phyloP scores from a whole-genome alignment of 495 filamentous ascomycete species.

The Ramalina peruviana region DNA sequence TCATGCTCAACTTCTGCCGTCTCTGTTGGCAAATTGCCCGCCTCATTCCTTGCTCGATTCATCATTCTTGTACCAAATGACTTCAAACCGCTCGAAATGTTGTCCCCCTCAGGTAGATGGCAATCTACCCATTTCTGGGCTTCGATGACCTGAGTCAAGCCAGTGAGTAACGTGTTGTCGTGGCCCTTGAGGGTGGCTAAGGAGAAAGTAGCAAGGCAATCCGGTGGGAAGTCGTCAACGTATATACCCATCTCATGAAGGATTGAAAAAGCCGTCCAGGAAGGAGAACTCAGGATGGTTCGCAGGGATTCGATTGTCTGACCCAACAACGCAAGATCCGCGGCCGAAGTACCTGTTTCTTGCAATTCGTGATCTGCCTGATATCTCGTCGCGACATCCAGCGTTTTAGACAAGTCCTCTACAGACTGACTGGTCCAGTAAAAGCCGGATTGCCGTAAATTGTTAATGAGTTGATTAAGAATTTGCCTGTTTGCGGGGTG shows the following conservation, averaged over 20 bases:
- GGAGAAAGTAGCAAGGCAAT: conserved; percentile 45
- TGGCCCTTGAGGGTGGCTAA: conserved; percentile 30
- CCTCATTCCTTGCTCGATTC: conserved; percentile 12
- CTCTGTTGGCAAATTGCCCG: not conserved
- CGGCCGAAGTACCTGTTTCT: conserved; percentile 32
- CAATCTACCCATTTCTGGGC: conserved; percentile 47
- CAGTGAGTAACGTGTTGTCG: conserved; percentile 30
- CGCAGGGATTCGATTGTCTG: conserved; percentile 49
- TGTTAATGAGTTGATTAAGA: conserved; percentile 53
- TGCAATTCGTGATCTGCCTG: conserved; percentile 36
- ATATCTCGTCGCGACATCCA: conserved; percentile 52
- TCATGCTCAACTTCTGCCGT: too few species aligned
- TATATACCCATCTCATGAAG: conserved; percentile 70
- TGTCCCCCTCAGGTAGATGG: conserved; percentile 25
- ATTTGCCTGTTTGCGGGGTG: conserved; percentile 52
- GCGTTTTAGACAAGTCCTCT: conserved; percentile 43
- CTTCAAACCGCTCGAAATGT: conserved; percentile 39
- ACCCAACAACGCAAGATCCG: conserved; percentile 46
- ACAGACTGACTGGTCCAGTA: conserved; percentile 70
- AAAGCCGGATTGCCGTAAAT: conserved; percentile 77
- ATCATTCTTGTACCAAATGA: conserved; percentile 6
- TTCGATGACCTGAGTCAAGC: conserved; percentile 40
- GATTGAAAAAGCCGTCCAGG: conserved; percentile 51
- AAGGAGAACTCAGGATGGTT: conserved; percentile 38
- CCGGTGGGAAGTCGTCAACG: conserved; percentile 41